These are phyloP conservation scores for Candida glaebosa DNA, from an alignment of 805 yeast genomes.

Conservation along the genomic window DNA sequence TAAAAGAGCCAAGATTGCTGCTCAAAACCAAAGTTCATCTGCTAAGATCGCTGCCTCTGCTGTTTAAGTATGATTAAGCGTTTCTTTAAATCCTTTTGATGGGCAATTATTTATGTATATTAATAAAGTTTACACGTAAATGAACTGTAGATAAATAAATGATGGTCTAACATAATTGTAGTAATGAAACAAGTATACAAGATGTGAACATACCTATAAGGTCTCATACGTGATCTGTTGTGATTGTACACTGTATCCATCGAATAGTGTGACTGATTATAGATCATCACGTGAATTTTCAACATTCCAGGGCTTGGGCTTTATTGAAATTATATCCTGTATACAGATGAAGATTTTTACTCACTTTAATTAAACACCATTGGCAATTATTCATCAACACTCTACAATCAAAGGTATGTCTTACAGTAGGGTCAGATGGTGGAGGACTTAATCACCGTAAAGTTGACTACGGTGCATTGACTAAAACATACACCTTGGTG, in stretches of 20 bases:
- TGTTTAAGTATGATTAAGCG: not conserved
- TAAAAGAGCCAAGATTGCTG: slow-evolving; percentile 65
- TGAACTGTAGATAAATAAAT: slow-evolving; percentile 1
- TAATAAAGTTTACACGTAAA: not conserved
- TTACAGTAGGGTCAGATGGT: slow-evolving; percentile 30
- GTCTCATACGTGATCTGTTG: not conserved
- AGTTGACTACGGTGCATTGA: not conserved
- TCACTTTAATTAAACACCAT: slow-evolving; percentile 1
- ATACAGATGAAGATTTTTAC: slow-evolving; percentile 1
- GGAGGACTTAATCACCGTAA: not conserved
- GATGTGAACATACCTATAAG: not conserved
- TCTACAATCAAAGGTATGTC: slow-evolving; percentile 45
- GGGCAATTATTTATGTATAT: slow-evolving; percentile 1
- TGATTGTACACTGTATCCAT: too few species aligned
- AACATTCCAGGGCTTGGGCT: too few species aligned
- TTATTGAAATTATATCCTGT: not conserved
- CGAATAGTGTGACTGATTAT: too few species aligned
- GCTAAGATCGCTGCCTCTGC: not conserved
- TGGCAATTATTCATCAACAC: slow-evolving; percentile 12
- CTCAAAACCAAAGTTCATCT: slow-evolving; percentile 7
- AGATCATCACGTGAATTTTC: not conserved
- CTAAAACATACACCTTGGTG: not conserved
- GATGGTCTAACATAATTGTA: not conserved
- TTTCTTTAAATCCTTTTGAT: not conserved
- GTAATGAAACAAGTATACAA: too few species aligned